Base-by-base conservation (phyloP, 2,329 filamentous ascomycete species). In the Pseudogymnoascus sp. region DNA sequence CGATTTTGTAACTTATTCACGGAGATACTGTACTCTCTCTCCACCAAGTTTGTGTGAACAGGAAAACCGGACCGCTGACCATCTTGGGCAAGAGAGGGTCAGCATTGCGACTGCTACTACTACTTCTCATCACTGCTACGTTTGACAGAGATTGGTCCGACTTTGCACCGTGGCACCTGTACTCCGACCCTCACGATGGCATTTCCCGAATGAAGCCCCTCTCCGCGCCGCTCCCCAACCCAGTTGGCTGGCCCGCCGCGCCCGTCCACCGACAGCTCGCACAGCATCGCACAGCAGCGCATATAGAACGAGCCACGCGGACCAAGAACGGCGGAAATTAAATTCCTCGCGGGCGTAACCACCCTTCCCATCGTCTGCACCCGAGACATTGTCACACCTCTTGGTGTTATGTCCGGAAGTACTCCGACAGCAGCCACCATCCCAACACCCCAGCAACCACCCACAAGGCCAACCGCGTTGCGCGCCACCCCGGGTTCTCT, bases 301-400 rank as follows among this genome's bases (percentile, higher is more conserved):
- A 45, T 21, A 26, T 12, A 21, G 39, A 45, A n/a, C 39, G 15
- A 45, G 39, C 39, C 12, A 26, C 13, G 39, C 21, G 21, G 8
- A 26, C 19, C 3, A 30, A 19, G 26, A 18, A 26, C 45, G 41
- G 23, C 41, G 26, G 45, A 30, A 3, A 30, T 52, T 52, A 52
- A 30, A 52, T 19, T 28, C 39, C 39, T 52, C 3, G 45, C 45
- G 45, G 45, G 26, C 45, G 45, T 52, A 52, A 52, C 45, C 45
- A 52, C n/a, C 26, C 38, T 23, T 37, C 10, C 38, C 45, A 30
- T 52, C 45, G 30, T 30, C 26, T 2, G 45, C n/a, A 26, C 45
- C 45, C n/a, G 26, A 52, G 45, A 52, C 26, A 52, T 52, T 15
- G 45, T 30, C 26, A 30, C 26, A 52, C 26, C n/a, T 52, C 26